Evolutionary conservation across 1,284 basidiomycete genomes (phyloP), one percentile per base, ranked within the genome.

Genomic region (Fomitopsis schrenkii): DNA sequence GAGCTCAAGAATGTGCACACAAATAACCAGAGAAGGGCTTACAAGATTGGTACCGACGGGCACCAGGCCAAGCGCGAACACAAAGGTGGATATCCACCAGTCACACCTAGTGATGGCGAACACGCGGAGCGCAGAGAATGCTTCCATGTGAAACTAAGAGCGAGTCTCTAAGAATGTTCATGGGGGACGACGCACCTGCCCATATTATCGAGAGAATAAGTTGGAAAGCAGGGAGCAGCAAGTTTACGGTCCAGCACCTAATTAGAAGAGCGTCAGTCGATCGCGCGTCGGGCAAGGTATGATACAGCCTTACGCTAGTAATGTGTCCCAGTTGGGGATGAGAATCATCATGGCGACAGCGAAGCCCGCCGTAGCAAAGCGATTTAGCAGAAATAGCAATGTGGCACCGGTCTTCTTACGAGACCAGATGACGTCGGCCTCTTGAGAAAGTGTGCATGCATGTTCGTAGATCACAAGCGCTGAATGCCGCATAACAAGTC

Each of bases 1-100:
- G 2, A 44, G 19, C 30, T 8, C 17, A 46, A 4, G 17, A 28
- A 38, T 5, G 15, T 2, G 8, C 28, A 45, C 30, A 30, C 22
- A 30, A n/a, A 35, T n/a, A 15, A 5, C n/a, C n/a, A 2, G 33
- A 48, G 5, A 22, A 35, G 3, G 12, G 33, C 62, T 36, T 22
- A 63, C 62, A 15, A 63, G 48, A 46, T 63, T 63, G 22, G 59
- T 38, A 2, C 46, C 60, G 5, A 63, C 54, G 15, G 59, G 59
- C 30, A 63, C 41, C 19, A 55, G 14, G 12, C 53, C 40, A 5
- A 58, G 58, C 2, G 56, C 8, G 14, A 58, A 45, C n/a, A 59
- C 59, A n/a, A 59, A 28, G 2, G 50, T 42, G 7, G 60, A 55
- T 1, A 53, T n/a, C 3, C 33, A 36, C 58, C 60, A 64, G 38